A percentile compares a stretch with the other conserved stretches of the same genome.
phyloP scores from a whole-genome alignment of 2,329 filamentous ascomycete genomes.

The Claviceps humidiphila region DNA sequence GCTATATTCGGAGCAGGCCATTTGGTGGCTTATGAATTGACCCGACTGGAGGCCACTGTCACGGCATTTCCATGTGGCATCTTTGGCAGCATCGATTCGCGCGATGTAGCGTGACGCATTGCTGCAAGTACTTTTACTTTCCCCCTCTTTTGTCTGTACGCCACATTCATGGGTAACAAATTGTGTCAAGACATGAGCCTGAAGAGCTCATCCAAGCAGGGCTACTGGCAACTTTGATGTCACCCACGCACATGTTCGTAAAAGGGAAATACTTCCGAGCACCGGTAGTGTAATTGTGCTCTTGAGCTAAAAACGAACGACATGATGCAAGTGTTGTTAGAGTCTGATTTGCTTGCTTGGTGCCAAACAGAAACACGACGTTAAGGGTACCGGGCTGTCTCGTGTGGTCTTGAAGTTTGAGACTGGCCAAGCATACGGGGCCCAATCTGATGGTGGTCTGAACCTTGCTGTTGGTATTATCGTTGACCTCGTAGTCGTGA shows the following conservation, averaged over 20 bases:
- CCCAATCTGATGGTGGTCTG: too few relatives aligned
- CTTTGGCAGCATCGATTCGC: neutral
- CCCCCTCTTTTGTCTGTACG: neutral
- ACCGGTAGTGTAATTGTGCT: neutral
- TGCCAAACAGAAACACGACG: neutral
- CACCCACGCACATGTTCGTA: neutral
- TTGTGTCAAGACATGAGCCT: neutral
- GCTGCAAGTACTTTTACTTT: neutral
- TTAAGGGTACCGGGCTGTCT: neutral
- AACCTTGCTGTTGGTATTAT: too few relatives aligned
- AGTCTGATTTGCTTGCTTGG: too few relatives aligned
- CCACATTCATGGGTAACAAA: neutral
- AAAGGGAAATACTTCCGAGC: neutral
- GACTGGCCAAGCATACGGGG: too few relatives aligned
- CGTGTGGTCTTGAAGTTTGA: too few relatives aligned
- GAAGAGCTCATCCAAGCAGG: neutral
- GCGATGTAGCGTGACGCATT: neutral
- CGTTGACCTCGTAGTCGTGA: too few relatives aligned
- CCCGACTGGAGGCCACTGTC: neutral
- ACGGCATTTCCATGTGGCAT: neutral
- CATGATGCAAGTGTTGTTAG: neutral
- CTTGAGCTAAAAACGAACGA: neutral
- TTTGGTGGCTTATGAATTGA: neutral
- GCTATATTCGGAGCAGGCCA: too few relatives aligned
- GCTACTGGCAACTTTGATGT: neutral